Conservation (phyloP, 495 filamentous ascomycete species). For the Penicillium atrosanguineum region DNA sequence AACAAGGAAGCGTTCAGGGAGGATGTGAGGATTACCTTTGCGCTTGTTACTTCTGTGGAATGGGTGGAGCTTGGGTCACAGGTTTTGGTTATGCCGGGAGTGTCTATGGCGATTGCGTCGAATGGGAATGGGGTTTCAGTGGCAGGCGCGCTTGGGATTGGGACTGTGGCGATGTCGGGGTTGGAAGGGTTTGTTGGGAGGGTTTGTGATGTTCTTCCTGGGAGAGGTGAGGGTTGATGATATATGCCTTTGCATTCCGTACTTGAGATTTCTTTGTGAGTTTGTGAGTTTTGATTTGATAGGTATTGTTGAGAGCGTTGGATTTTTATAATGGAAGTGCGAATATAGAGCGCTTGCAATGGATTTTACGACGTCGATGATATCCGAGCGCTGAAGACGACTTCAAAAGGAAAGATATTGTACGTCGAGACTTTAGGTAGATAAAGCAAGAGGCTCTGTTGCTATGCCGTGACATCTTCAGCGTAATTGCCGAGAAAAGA, state of each 20-base stretch:
- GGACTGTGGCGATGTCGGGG: conserved; percentile 23
- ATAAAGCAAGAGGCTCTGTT: neutral
- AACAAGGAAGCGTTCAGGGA: conserved; percentile 23
- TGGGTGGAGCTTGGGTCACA: conserved; percentile 81
- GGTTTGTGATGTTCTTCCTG: conserved; percentile 35
- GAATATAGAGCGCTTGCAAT: neutral
- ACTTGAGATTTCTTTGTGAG: neutral
- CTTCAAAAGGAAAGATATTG: neutral
- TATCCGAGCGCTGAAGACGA: neutral
- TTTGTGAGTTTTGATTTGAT: neutral
- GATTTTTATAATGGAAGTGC: neutral
- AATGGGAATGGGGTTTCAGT: conserved; percentile 22
- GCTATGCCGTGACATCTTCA: neutral
- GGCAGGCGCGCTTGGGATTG: conserved; percentile 16
- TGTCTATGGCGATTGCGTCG: conserved; percentile 34
- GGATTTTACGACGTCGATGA: neutral
- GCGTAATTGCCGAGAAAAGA: neutral
- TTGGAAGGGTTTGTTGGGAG: conserved; percentile 51
- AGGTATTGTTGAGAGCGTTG: neutral
- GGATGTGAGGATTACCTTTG: conserved; percentile 66
- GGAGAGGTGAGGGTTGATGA: conserved; percentile 11
- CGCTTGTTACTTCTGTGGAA: conserved; percentile 71
- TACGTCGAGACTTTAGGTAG: neutral
- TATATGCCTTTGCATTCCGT: neutral
- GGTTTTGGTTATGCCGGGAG: conserved; percentile 74